Evolutionary conservation across 2,329 filamentous ascomycete genomes (phyloP), one percentile per base, ranked within the genome.

Genomic region (Phialocephala sp.): DNA sequence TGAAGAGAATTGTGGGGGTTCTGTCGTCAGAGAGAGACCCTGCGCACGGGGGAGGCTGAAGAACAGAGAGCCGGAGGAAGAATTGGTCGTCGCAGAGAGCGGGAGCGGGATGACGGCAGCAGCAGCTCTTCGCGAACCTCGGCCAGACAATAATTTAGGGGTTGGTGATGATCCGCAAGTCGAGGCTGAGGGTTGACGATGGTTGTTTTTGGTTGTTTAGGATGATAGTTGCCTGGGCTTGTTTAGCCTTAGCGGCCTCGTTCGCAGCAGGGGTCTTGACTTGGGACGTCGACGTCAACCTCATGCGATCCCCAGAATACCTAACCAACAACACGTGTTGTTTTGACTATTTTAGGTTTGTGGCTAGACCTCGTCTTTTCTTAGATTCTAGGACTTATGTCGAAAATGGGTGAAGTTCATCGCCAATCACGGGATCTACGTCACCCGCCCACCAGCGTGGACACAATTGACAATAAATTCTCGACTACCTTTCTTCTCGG

Each of bases 161-260:
- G 8, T 54, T 27, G 22, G 22, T 50, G 50, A 54, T 54, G 55
- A 57, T 57, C 55, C 37, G 52, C 52, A 22, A 55, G 24, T 55
- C 35, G 24, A 55, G 35, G 55, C 32, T 57, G 55, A 57, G 11
- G 11, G 54, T 36, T 27, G 32, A 55, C 54, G 54, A 56, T 56
- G 54, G 20, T 37, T 20, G 27, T 12, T 37, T 36, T 39, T 12
- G 5, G 18, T 22, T 18, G 35, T 8, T 57, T 6, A 20, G 32
- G 20, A 11, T 22, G 18, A 27, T 3, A 45, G 47, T 8, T 32
- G 50, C 24, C 24, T 52, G 47, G 47, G 24, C 11, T 18, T 54
- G 9, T n/a, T 18, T 32, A 54, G 50, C 50, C 50, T 54, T 54
- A 9, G 50, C 50, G 27, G 4, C 6, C 15, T 52, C 18, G 15